Evolutionary conservation across 441 rosid species (phyloP).

Genomic region (Gossypium aridum): DNA sequence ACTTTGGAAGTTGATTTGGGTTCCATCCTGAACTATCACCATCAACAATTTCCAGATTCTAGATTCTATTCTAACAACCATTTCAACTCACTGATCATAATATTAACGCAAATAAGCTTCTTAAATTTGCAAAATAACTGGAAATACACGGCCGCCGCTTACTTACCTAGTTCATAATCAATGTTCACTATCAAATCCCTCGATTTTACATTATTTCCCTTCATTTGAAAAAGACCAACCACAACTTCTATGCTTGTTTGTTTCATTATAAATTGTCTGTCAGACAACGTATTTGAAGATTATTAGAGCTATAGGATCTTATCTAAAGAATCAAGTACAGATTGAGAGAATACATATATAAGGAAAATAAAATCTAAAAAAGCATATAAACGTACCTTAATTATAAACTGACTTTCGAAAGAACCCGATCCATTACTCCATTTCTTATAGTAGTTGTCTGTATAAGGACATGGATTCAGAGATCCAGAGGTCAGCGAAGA

Average conservation of each 20-base stretch:
- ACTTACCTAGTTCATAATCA: not conserved
- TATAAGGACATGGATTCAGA: not conserved
- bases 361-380: not conserved
- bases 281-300: not conserved
- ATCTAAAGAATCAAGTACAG: not conserved
- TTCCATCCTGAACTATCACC: conserved; percentile 27
- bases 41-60: conserved; percentile 9
- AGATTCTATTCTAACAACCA: conserved; percentile 10
- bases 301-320: not conserved
- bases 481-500: not conserved
- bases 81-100: not conserved
- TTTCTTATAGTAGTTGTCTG: not conserved
- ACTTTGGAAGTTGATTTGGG: conserved; percentile 48
- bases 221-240: not conserved
- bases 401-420: not conserved
- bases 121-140: not conserved
- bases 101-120: not conserved
- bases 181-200: not conserved
- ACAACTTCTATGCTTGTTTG: not conserved
- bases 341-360: not conserved
- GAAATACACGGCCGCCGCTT: not conserved
- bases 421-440: conserved; percentile 1
- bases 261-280: not conserved
- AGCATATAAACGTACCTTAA: not conserved
- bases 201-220: not conserved